These are phyloP conservation scores for Penicilliopsis zonata DNA, from an alignment of 495 filamentous ascomycete genomes.

Conservation along the genomic window DNA sequence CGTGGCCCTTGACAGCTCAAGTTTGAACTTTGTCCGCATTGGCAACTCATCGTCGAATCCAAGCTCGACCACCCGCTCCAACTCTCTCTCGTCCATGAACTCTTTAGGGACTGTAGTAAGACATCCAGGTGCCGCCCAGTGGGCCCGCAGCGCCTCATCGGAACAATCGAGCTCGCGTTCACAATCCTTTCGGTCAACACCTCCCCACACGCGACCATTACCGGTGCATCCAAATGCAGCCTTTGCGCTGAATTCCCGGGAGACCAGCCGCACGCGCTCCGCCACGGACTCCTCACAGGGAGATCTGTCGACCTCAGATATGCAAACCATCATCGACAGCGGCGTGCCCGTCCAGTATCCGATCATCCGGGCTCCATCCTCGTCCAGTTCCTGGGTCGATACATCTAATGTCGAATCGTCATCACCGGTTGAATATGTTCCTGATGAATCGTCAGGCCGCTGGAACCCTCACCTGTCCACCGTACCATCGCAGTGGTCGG, in stretches of 20 bases:
- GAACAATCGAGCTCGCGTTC: slow-evolving; percentile 23
- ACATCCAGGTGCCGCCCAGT: slow-evolving; percentile 22
- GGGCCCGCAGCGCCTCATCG: slow-evolving; percentile 25
- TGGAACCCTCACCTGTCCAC: slow-evolving; percentile 69
- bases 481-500: slow-evolving; percentile 53
- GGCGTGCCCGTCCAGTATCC: slow-evolving; percentile 37
- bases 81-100: slow-evolving; percentile 35
- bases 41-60: slow-evolving; percentile 21
- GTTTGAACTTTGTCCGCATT: slow-evolving; percentile 24
- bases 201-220: slow-evolving; percentile 18
- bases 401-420: slow-evolving; percentile 14
- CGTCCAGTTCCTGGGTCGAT: slow-evolving; percentile 35
- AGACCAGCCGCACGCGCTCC: slow-evolving; percentile 24
- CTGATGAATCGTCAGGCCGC: slow-evolving; percentile 32
- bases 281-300: slow-evolving; percentile 28
- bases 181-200: slow-evolving; percentile 29
- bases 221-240: slow-evolving; percentile 20
- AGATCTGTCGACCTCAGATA: slow-evolving; percentile 20
- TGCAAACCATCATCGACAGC: slow-evolving; percentile 27
- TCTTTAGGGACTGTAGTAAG: slow-evolving; percentile 38
- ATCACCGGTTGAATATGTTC: slow-evolving; percentile 18
- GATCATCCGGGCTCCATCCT: slow-evolving; percentile 32
- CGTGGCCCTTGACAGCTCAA: slow-evolving; percentile 30
- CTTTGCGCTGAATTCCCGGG: slow-evolving; percentile 13
- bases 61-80: slow-evolving; percentile 24